phyloP scores from a whole-genome alignment of 768 basidiomycete genomes.

The Coprinopsis marcescibilis region DNA sequence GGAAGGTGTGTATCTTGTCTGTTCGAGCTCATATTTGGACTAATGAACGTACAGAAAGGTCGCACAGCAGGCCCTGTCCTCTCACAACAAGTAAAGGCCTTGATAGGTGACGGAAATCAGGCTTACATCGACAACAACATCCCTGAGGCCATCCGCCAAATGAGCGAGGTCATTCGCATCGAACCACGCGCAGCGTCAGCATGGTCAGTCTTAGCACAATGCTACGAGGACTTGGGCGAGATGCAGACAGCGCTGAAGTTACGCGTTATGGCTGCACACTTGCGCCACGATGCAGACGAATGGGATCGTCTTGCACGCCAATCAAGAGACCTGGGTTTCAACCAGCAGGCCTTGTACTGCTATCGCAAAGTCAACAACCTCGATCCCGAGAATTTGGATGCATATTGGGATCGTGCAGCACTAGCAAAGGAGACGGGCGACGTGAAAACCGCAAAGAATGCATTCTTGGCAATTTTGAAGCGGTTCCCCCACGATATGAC shows the following conservation, averaged over 20 bases:
- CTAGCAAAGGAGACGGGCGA: conserved; percentile 76
- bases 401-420: conserved; percentile 84
- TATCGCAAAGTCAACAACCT: conserved; percentile 76
- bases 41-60: conserved; percentile 31
- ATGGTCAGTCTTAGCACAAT: conserved; percentile 86
- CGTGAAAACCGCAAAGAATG: conserved; percentile 55
- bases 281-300: conserved; percentile 76
- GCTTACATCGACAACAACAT: conserved; percentile 73
- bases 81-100: conserved; percentile 62
- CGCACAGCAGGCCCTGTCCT: conserved; percentile 45
- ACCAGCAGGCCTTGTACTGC: conserved; percentile 89
- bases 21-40: no score
- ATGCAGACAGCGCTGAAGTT: conserved; percentile 70
- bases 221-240: conserved; percentile 70
- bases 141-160: conserved; percentile 64
- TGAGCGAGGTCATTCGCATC: conserved; percentile 90
- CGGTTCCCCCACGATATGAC: conserved; percentile 74
- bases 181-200: conserved; percentile 81
- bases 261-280: conserved; percentile 85
- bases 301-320: conserved; percentile 80
- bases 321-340: conserved; percentile 68
- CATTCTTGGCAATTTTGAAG: conserved; percentile 67
- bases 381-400: conserved; percentile 77
- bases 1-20: conserved; percentile 32
- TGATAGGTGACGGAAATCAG: conserved; percentile 85